Conservation (phyloP, 2,329 filamentous ascomycete species). For the Xylaria sp. region DNA sequence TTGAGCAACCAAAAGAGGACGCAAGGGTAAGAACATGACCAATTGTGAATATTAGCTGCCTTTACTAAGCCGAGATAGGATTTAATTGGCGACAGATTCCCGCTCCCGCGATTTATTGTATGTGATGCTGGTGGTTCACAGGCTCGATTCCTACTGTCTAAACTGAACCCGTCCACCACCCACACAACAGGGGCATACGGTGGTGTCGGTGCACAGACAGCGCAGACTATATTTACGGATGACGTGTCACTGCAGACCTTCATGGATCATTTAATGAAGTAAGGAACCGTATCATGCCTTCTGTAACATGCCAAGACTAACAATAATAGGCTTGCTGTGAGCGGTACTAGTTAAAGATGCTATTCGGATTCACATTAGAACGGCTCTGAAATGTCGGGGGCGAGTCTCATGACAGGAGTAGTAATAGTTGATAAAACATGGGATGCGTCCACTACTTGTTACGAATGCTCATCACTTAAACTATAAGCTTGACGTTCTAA, state of each 20-base stretch:
- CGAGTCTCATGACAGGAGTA: slow-evolving; percentile 9
- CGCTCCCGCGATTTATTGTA: slow-evolving; percentile 97
- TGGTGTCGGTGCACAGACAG: slow-evolving; percentile 83
- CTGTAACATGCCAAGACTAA: slow-evolving; percentile 9
- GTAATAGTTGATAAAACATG: slow-evolving; percentile 17
- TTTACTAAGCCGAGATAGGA: slow-evolving; percentile 66
- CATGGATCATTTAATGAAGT: slow-evolving; percentile 99
- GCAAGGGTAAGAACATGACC: slow-evolving; percentile 74
- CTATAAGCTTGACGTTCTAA: not conserved
- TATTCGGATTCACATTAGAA: not conserved
- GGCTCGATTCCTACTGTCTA: slow-evolving; percentile 94
- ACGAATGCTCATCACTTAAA: slow-evolving; percentile 24
- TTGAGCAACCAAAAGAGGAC: slow-evolving; percentile 96
- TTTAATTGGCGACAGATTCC: slow-evolving; percentile 96
- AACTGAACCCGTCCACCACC: slow-evolving; percentile 96
- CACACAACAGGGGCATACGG: slow-evolving; percentile 94
- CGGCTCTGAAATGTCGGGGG: slow-evolving; percentile 5
- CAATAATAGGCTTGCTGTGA: slow-evolving; percentile 65
- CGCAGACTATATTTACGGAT: slow-evolving; percentile 98
- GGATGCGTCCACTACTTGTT: slow-evolving; percentile 21
- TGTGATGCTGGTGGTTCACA: slow-evolving; percentile 99
- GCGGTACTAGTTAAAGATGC: slow-evolving; percentile 66
- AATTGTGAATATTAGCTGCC: slow-evolving; percentile 15
- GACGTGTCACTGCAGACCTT: slow-evolving; percentile 98
- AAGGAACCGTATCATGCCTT: slow-evolving; percentile 54